Evolutionary conservation across 768 basidiomycete species (phyloP).

Genomic region (Termitomyces sp.): DNA sequence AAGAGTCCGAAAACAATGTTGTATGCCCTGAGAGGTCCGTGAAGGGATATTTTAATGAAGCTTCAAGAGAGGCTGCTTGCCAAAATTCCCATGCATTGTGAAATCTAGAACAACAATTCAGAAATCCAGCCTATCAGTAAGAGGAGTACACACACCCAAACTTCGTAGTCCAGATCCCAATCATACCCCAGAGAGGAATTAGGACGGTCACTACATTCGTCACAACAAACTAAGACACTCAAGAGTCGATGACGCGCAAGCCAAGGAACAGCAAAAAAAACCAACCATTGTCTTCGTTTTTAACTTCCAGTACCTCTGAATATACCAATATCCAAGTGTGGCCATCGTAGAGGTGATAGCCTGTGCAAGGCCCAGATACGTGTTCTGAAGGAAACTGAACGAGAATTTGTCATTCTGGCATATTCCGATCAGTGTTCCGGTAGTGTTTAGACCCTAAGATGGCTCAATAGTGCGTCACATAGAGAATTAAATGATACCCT

Average conservation of each 20-base stretch:
- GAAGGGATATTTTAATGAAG: too few relatives aligned
- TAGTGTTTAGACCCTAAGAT: constrained; percentile 75
- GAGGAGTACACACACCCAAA: constrained; percentile 49
- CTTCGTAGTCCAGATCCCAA: constrained; percentile 76
- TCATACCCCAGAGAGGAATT: constrained; percentile 84
- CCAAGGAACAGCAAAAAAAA: not conserved
- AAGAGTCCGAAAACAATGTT: constrained; percentile 78
- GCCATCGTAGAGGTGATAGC: constrained; percentile 71
- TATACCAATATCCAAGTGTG: constrained; percentile 79
- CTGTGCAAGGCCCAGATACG: constrained; percentile 73
- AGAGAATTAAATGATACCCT: constrained; percentile 17
- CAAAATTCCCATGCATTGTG: constrained; percentile 90
- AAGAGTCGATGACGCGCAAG: not conserved
- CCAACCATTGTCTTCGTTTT: constrained; percentile 77
- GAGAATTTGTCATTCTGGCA: constrained; percentile 79
- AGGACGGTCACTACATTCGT: constrained; percentile 75
- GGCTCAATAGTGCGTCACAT: not conserved
- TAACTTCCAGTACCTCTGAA: constrained; percentile 76
- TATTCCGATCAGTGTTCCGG: constrained; percentile 68
- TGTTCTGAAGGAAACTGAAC: constrained; percentile 80
- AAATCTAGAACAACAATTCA: constrained; percentile 35
- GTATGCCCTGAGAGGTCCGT: constrained; percentile 53
- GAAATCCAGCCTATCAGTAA: not conserved
- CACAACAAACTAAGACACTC: constrained; percentile 53
- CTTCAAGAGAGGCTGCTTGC: constrained; percentile 27